A percentile compares a stretch with the other conserved stretches of the same genome.
These are phyloP conservation scores for Hsuehochloa calcarea DNA, from an alignment of 176 grass and related monocot genomes.

Conservation along the genomic window DNA sequence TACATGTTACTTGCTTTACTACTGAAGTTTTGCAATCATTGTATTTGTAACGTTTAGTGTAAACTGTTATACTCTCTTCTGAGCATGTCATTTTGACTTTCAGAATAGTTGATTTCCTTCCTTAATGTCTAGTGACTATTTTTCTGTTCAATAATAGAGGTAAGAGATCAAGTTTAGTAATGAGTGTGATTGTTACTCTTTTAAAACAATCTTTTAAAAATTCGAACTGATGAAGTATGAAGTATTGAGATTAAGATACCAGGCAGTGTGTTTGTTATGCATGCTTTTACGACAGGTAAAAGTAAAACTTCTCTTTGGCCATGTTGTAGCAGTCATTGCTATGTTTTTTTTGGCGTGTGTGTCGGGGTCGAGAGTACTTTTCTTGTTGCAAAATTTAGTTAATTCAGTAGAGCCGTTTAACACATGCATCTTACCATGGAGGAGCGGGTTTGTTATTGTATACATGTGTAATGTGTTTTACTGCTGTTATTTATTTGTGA, in stretches of 20 bases:
- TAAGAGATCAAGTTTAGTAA: not conserved
- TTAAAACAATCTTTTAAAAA: too few relatives aligned
- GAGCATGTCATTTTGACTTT: not conserved
- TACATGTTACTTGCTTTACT: not conserved
- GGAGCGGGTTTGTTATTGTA: not conserved
- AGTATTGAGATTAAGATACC: slow-evolving; percentile 1
- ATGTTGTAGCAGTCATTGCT: not conserved
- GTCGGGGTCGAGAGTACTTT: not conserved
- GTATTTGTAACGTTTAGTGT: not conserved
- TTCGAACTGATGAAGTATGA: not conserved
- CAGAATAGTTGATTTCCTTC: not conserved
- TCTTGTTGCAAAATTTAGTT: not conserved
- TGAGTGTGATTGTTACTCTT: not conserved
- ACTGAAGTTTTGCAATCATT: slow-evolving; percentile 12
- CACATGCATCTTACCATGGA: not conserved
- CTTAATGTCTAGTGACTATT: not conserved
- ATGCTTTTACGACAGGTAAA: not conserved
- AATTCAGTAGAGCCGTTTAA: not conserved
- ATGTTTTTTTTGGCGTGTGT: not conserved
- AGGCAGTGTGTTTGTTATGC: not conserved
- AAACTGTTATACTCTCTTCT: slow-evolving; percentile 8
- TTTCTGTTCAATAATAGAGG: slow-evolving; percentile 3
- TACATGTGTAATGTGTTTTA: not conserved
- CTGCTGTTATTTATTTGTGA: not conserved
- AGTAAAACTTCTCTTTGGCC: not conserved